Percentiles rank a stretch among this genome's conserved stretches.
phyloP scores from a whole-genome alignment of 352 stramenopile genomes.

The Phytophthora ohioensis region DNA sequence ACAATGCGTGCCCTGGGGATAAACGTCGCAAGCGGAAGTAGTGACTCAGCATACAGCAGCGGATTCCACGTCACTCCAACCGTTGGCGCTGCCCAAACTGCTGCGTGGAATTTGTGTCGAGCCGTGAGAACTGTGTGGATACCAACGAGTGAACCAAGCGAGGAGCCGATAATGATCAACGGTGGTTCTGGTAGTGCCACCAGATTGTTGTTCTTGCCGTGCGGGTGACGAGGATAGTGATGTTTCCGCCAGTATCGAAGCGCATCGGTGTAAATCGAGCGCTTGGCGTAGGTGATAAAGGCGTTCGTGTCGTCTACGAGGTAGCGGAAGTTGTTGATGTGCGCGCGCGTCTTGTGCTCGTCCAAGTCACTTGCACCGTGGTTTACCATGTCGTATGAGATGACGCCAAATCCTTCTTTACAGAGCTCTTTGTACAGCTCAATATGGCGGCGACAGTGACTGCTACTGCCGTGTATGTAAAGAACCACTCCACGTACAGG shows the following conservation, averaged over 20 bases:
- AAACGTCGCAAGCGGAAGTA: constrained; percentile 48
- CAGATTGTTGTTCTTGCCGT: constrained; percentile 22
- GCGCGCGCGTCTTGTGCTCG: constrained; percentile 43
- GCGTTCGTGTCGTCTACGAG: constrained; percentile 63
- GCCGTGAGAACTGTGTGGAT: constrained; percentile 61
- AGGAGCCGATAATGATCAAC: constrained; percentile 67
- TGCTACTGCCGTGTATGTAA: constrained; percentile 54
- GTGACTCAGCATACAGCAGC: constrained; percentile 45
- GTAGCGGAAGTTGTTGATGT: constrained; percentile 49
- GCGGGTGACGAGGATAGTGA: constrained; percentile 25
- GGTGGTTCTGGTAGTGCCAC: constrained; percentile 35
- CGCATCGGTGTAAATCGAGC: constrained; percentile 39
- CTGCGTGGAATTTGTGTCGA: constrained; percentile 57
- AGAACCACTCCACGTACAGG: constrained; percentile 56
- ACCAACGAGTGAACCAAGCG: constrained; percentile 62
- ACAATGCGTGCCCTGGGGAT: constrained; percentile 53
- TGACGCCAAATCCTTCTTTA: constrained; percentile 50
- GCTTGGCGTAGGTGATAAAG: constrained; percentile 55
- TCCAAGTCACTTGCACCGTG: constrained; percentile 62
- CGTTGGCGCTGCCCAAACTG: constrained; percentile 57
- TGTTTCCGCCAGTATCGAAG: constrained; percentile 39
- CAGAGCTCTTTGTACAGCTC: constrained; percentile 55
- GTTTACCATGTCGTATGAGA: constrained; percentile 58
- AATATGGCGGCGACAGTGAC: constrained; percentile 56
- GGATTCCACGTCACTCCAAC: constrained; percentile 61